Conservation (phyloP, 2,329 filamentous ascomycete species). For the Nemania sp. region DNA sequence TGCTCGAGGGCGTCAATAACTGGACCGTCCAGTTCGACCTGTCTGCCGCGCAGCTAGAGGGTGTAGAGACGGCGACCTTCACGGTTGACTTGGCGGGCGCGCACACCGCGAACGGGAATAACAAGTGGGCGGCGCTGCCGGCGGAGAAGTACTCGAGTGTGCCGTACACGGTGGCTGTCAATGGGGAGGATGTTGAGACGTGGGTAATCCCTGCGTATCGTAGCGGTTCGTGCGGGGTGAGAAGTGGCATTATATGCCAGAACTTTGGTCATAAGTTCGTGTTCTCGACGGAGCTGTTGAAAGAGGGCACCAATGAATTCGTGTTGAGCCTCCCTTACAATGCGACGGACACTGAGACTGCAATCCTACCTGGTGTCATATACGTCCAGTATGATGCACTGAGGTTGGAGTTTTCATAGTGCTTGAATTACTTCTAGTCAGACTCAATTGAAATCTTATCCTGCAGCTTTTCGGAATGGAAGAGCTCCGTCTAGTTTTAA, state of each 20-base stretch:
- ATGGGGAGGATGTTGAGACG: slow-evolving; percentile 55
- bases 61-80: slow-evolving; percentile 63
- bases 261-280: slow-evolving; percentile 70
- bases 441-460: neutral
- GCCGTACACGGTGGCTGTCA: slow-evolving; percentile 59
- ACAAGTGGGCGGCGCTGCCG: slow-evolving; percentile 64
- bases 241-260: slow-evolving; percentile 71
- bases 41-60: slow-evolving; percentile 56
- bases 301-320: slow-evolving; percentile 66
- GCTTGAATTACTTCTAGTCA: neutral
- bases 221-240: slow-evolving; percentile 69
- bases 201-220: slow-evolving; percentile 56
- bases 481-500: no score
- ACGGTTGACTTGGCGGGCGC: slow-evolving; percentile 73
- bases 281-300: slow-evolving; percentile 63
- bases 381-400: slow-evolving; percentile 77
- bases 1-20: slow-evolving; percentile 59
- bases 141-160: slow-evolving; percentile 66
- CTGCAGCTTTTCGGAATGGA: neutral
- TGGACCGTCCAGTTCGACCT: slow-evolving; percentile 70
- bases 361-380: slow-evolving; percentile 64
- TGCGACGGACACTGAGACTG: slow-evolving; percentile 69
- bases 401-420: slow-evolving; percentile 60
- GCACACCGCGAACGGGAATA: slow-evolving; percentile 69
- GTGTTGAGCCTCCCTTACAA: slow-evolving; percentile 70